Base-by-base conservation (phyloP, 2,329 filamentous ascomycete genomes). In the Cercospora janseana region DNA sequence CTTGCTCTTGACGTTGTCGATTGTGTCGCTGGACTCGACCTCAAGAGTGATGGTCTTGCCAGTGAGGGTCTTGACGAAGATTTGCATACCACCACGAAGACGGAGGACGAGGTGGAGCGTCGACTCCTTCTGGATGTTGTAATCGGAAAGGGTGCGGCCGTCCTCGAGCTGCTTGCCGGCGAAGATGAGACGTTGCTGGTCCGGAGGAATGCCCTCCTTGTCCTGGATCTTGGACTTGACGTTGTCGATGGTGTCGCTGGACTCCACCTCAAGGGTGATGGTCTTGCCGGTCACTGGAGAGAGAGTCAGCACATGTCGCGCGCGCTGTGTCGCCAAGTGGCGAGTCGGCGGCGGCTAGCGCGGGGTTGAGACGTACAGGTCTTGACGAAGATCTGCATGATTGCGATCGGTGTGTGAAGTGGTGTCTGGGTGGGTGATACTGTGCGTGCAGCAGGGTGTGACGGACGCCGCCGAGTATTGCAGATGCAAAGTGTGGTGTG, bases 1-100 rank as follows among this genome's bases (percentile, higher is more conserved):
- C 87, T 96, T 96, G 79, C 85, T 86, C 86, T 97, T 97, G 78
- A 97, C 92, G 83, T 97, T 97, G 85, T 97, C 92, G 81, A 97
- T 97, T 70, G 92, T 96, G 79, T 97, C 92, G 72, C 84, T 89
- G 71, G 90, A 95, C 86, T 96, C 91, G 75, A 96, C 91, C 86
- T 97, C 92, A 70, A 96, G 87, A 78, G 92, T 97, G 83, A 97
- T 96, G 78, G 92, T 97, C 88, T 97, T 97, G 79, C 92, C 92
- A 82, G 92, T 96, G 73, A 95, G 88, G 82, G 92, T 96, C 87
- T 96, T 97, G 80, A 97, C 92, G 87, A 97, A 97, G 85, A 40
- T 90, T 89, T 58, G 95, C 95, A 68, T 56, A 74, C 77, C 77
- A 63, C 77, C 79, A 70, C 79, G 79, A 12, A 82, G 77, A 69